Conservation (phyloP, 1,139 yeast species). For the Geotrichum candidum region DNA sequence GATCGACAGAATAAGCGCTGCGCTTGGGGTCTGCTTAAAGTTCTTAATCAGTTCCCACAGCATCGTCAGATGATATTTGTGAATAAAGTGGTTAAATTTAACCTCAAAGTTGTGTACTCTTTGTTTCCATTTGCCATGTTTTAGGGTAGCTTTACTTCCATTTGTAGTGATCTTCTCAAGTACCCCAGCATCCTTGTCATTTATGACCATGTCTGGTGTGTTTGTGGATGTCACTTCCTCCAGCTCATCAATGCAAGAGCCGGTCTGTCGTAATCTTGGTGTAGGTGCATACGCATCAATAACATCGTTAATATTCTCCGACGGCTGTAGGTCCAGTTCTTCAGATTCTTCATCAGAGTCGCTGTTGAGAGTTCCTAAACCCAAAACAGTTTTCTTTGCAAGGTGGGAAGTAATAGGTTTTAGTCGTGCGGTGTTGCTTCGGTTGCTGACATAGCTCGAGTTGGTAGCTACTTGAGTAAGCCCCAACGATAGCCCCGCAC, state of each 20-base stretch:
- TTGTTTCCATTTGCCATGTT: conserved; percentile 1
- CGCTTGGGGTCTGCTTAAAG: conserved; percentile 63
- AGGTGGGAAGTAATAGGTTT: not conserved
- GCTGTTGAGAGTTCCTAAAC: conserved; percentile 8
- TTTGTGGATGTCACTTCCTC: not conserved
- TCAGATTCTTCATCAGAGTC: not conserved
- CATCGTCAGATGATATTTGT: conserved; percentile 23
- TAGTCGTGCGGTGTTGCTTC: not conserved
- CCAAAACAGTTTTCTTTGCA: conserved; percentile 10
- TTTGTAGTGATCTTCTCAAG: not conserved
- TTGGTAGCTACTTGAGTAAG: not conserved
- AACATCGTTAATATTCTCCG: conserved; percentile 11
- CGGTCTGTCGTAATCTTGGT: not conserved
- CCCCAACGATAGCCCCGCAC: not conserved
- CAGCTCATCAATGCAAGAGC: not conserved
- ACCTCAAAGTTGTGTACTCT: not conserved
- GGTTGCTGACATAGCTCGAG: not conserved
- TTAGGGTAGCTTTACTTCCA: not conserved
- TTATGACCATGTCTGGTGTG: not conserved
- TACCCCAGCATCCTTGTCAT: not conserved
- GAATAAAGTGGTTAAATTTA: conserved; percentile 10
- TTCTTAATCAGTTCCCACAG: conserved; percentile 46
- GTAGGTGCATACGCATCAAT: conserved; percentile 8
- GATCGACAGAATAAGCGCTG: conserved; percentile 57
- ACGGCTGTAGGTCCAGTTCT: not conserved